A percentile compares a stretch with the other conserved stretches of the same genome.
phyloP scores from a whole-genome alignment of 495 filamentous ascomycete species.

The Astrothelium macrocarpum region DNA sequence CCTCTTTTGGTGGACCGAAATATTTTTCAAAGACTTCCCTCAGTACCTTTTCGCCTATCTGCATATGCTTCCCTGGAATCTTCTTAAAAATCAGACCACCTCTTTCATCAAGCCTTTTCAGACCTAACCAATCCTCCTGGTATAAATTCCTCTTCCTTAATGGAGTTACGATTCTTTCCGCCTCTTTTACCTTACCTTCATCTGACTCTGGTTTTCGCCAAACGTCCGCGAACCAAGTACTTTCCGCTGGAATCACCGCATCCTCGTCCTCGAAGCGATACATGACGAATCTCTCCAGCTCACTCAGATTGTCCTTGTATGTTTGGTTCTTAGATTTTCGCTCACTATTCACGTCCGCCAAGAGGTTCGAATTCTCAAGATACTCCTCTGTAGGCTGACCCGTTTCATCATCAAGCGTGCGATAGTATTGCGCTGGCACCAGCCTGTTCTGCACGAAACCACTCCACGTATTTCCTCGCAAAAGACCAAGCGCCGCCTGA shows the following conservation, averaged over 20 bases:
- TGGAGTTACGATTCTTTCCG: constrained; percentile 48
- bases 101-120: constrained; percentile 71
- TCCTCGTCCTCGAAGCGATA: constrained; percentile 81
- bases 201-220: neutral
- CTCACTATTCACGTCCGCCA: constrained; percentile 99
- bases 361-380: constrained; percentile 74
- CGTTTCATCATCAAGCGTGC: constrained; percentile 32
- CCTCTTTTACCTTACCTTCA: constrained; percentile 40
- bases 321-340: constrained; percentile 57
- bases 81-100: constrained; percentile 66
- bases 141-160: constrained; percentile 69
- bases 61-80: constrained; percentile 73
- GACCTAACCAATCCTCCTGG: constrained; percentile 86
- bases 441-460: constrained; percentile 63
- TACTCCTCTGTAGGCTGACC: constrained; percentile 56
- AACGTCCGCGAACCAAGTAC: constrained; percentile 81
- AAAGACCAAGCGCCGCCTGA: constrained; percentile 59
- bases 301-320: constrained; percentile 62
- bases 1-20: constrained; percentile 42
- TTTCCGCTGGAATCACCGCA: constrained; percentile 84
- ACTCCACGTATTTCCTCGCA: constrained; percentile 67
- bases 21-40: constrained; percentile 60
- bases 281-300: constrained; percentile 74
- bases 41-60: constrained; percentile 57
- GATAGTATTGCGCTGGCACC: constrained; percentile 93